These are phyloP conservation scores for Calonectria multiphialidica DNA, from an alignment of 2,329 filamentous ascomycete species.

Conservation along the genomic window DNA sequence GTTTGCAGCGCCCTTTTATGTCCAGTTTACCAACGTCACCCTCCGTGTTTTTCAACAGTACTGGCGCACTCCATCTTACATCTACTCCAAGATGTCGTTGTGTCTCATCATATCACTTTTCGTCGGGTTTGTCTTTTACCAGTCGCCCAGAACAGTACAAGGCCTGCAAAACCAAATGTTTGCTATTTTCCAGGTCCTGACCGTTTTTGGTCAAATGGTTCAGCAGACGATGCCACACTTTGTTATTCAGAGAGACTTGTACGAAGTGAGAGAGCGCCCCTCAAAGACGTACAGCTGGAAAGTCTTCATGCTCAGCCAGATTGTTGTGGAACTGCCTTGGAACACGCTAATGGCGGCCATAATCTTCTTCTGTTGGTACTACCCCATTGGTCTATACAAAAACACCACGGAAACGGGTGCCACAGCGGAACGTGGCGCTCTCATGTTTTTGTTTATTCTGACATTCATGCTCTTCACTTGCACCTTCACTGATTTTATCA, in stretches of 20 bases:
- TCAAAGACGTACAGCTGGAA: conserved; percentile 78
- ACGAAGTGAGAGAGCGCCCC: conserved; percentile 76
- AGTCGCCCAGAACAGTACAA: conserved; percentile 67
- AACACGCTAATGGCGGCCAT: conserved; percentile 74
- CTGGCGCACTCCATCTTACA: conserved; percentile 65
- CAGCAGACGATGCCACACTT: conserved; percentile 80
- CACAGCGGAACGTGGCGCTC: conserved; percentile 67
- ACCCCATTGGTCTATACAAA: conserved; percentile 73
- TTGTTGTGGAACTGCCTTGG: conserved; percentile 79
- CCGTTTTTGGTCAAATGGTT: conserved; percentile 75
- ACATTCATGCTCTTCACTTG: conserved; percentile 75
- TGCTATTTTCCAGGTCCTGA: conserved; percentile 73
- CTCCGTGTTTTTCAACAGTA: conserved; percentile 52
- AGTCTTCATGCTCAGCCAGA: conserved; percentile 74
- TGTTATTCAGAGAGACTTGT: conserved; percentile 75
- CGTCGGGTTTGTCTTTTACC: conserved; percentile 76
- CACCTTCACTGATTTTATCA: conserved; percentile 75
- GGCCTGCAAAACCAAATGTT: conserved; percentile 80
- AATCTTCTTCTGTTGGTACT: conserved; percentile 78
- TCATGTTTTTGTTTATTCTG: conserved; percentile 74
- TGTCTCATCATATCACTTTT: conserved; percentile 35
- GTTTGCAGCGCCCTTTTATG: conserved; percentile 46
- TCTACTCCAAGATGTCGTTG: conserved; percentile 66
- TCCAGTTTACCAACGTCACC: conserved; percentile 49
- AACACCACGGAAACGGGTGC: conserved; percentile 65